phyloP scores from a whole-genome alignment of 1,139 yeast genomes.

The Candida tropicalis region DNA sequence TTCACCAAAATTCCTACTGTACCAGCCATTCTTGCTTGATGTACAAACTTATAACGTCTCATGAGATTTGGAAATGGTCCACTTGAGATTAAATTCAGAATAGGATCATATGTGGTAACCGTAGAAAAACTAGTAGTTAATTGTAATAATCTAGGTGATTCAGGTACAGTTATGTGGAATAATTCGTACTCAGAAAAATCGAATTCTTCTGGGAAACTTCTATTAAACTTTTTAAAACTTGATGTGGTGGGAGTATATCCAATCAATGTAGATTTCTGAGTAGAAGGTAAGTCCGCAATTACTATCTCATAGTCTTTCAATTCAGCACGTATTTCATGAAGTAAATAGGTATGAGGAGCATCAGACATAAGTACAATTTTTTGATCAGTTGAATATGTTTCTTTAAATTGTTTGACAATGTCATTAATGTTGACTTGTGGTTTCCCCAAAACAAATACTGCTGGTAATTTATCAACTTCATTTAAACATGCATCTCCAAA shows the following conservation, averaged over 20 bases:
- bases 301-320: slow-evolving; percentile 49
- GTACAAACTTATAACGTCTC: slow-evolving; percentile 85
- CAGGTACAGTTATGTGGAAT: slow-evolving; percentile 74
- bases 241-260: slow-evolving; percentile 35
- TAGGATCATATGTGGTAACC: slow-evolving; percentile 52
- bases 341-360: slow-evolving; percentile 55
- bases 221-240: slow-evolving; percentile 8
- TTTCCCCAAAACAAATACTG: slow-evolving; percentile 75
- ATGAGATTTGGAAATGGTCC: slow-evolving; percentile 79
- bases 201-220: slow-evolving; percentile 20
- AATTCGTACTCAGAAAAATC: slow-evolving; percentile 48
- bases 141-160: slow-evolving; percentile 75
- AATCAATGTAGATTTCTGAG: slow-evolving; percentile 36
- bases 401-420: slow-evolving; percentile 38
- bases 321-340: slow-evolving; percentile 34
- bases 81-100: slow-evolving; percentile 25
- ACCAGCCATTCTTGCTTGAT: slow-evolving; percentile 85
- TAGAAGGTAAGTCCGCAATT: slow-evolving; percentile 50
- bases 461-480: slow-evolving; percentile 70
- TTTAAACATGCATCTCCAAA: slow-evolving; percentile 95
- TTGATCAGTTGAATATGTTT: slow-evolving; percentile 35
- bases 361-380: slow-evolving; percentile 66
- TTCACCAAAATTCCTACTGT: slow-evolving; percentile 91
- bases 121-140: slow-evolving; percentile 69
- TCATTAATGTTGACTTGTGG: slow-evolving; percentile 50